Evolutionary conservation across 768 basidiomycete species (phyloP).

Genomic region (Tricholoma sp.): DNA sequence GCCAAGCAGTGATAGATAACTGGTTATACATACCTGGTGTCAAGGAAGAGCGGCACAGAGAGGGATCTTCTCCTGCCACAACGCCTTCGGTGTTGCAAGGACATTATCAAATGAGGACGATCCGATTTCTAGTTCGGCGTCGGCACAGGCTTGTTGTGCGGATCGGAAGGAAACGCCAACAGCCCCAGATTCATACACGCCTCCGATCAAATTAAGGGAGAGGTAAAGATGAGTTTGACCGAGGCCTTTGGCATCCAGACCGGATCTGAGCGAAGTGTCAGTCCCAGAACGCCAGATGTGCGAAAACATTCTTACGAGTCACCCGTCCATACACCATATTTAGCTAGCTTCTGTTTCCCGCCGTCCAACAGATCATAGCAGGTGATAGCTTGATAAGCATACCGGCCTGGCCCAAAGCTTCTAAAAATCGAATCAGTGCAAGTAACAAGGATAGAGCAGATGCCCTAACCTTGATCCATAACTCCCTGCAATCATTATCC

Average conservation of each 20-base stretch:
- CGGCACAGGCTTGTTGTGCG: conserved; percentile 58
- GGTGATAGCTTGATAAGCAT: conserved; percentile 61
- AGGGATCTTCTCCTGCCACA: conserved; percentile 71
- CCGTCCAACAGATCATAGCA: conserved; percentile 64
- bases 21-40: conserved; percentile 44
- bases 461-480: conserved; percentile 54
- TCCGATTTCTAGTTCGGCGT: conserved; percentile 63
- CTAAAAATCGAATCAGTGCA: neutral
- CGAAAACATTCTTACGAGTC: conserved; percentile 35
- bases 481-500: conserved; percentile 55
- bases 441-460: neutral
- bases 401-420: conserved; percentile 57
- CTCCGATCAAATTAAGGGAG: conserved; percentile 54
- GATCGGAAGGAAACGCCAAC: conserved; percentile 68
- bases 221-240: conserved; percentile 59
- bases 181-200: conserved; percentile 62
- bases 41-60: conserved; percentile 56
- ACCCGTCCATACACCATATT: conserved; percentile 69
- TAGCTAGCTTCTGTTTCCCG: conserved; percentile 56
- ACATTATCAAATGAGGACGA: conserved; percentile 55
- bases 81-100: conserved; percentile 40
- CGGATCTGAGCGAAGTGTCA: conserved; percentile 21
- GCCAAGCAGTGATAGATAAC: neutral
- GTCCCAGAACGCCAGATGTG: neutral
- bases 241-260: conserved; percentile 60